A percentile compares a stretch with the other conserved stretches of the same genome.
Evolutionary conservation across 1,139 yeast genomes (phyloP).

Genomic region (Candida neerlandica): DNA sequence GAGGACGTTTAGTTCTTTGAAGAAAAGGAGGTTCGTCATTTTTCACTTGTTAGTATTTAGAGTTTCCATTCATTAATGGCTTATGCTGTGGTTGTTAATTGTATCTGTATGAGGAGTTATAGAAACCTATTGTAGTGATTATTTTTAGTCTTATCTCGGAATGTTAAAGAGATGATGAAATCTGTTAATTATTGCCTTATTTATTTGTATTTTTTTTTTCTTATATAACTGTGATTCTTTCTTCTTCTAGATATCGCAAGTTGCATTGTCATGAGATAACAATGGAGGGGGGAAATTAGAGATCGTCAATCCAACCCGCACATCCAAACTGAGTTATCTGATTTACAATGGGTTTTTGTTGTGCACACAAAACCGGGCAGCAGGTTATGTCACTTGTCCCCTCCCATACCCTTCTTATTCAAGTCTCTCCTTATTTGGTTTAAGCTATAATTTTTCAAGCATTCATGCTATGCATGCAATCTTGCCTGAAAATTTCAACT

Average conservation of each 20-base stretch:
- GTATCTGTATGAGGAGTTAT: neutral
- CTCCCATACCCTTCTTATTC: neutral
- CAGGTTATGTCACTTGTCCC: neutral
- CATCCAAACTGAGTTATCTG: neutral
- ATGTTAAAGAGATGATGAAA: neutral
- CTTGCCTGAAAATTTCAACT: neutral
- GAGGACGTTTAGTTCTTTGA: conserved; percentile 18
- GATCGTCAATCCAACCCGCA: conserved; percentile 1
- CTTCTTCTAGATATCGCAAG: neutral
- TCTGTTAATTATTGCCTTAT: neutral
- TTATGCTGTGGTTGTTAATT: neutral
- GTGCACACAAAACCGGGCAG: neutral
- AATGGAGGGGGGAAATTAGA: neutral
- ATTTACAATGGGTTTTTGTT: neutral
- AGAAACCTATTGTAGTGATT: neutral
- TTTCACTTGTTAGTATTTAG: neutral
- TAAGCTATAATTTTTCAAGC: neutral
- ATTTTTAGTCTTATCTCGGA: neutral
- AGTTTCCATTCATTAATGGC: neutral
- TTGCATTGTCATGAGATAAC: neutral
- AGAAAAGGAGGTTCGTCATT: neutral
- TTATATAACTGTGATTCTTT: neutral
- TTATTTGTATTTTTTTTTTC: neutral
- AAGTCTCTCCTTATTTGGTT: neutral
- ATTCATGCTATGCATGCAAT: neutral